phyloP scores from a whole-genome alignment of 2,329 filamentous ascomycete species.

The Penicillium sp. region DNA sequence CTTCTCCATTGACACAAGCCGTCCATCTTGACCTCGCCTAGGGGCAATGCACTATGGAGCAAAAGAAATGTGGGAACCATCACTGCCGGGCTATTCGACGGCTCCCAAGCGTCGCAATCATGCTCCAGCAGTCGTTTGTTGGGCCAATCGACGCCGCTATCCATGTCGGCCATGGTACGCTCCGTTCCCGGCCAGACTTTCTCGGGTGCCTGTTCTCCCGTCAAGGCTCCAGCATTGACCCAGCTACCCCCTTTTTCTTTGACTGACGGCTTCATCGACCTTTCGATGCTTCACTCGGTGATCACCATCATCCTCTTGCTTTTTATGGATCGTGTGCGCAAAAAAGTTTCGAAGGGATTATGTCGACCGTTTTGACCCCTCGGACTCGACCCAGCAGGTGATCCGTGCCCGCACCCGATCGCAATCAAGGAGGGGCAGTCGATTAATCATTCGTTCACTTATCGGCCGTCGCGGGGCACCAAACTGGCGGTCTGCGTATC shows the following conservation, averaged over 20 bases:
- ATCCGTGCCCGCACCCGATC: slow-evolving; percentile 10
- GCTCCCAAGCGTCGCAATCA: neutral
- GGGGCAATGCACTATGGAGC: neutral
- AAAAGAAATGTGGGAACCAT: neutral
- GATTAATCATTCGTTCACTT: neutral
- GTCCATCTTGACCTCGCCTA: neutral
- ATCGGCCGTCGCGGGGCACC: neutral
- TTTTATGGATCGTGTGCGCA: neutral
- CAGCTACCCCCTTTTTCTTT: neutral
- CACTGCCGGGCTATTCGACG: neutral
- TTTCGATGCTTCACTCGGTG: no score
- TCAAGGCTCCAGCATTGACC: neutral
- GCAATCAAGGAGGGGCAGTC: slow-evolving; percentile 4
- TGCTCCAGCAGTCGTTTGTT: neutral
- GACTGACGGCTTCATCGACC: neutral
- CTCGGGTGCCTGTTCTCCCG: neutral
- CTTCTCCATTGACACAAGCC: neutral
- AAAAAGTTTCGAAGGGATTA: neutral
- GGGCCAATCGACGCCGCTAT: slow-evolving; percentile 1
- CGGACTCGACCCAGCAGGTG: slow-evolving; percentile 11
- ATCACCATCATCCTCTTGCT: neutral
- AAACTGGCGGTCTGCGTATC: slow-evolving; percentile 13
- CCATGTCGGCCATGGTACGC: neutral
- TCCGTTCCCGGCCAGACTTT: slow-evolving; percentile 2
- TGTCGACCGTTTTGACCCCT: slow-evolving; percentile 5